phyloP scores from a whole-genome alignment of 805 yeast species.

The Sporopachydermia quercuum region DNA sequence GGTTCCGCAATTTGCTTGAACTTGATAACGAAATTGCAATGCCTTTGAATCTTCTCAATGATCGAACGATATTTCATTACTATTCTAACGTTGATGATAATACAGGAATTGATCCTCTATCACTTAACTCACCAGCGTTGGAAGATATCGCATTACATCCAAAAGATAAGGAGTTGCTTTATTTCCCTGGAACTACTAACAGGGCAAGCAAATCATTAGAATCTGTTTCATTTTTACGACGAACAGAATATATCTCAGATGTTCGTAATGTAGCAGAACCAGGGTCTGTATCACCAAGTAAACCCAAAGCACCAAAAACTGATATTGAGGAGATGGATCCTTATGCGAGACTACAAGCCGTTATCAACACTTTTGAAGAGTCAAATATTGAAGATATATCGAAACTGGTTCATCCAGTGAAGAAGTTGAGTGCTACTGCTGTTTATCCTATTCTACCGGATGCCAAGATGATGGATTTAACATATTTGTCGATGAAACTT shows the following conservation, averaged over 20 bases:
- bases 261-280: constrained; percentile 12
- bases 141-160: constrained; percentile 1
- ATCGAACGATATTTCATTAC: constrained; percentile 62
- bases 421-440: constrained; percentile 58
- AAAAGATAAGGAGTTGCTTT: background rate
- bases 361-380: constrained; percentile 65
- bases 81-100: constrained; percentile 36
- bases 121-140: background rate
- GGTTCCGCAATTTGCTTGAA: constrained; percentile 45
- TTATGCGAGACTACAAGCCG: constrained; percentile 45
- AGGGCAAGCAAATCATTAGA: constrained; percentile 1
- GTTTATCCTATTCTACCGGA: constrained; percentile 83
- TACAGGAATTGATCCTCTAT: background rate
- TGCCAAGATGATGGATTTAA: constrained; percentile 76
- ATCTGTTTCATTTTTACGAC: constrained; percentile 65
- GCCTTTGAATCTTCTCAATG: constrained; percentile 70
- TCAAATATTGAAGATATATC: constrained; percentile 30
- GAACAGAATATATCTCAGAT: constrained; percentile 79
- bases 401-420: constrained; percentile 61
- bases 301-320: constrained; percentile 10
- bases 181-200: background rate
- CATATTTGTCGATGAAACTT: constrained; percentile 49
- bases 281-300: constrained; percentile 10
- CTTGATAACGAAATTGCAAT: constrained; percentile 46
- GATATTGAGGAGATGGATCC: constrained; percentile 33